phyloP scores from a whole-genome alignment of 805 yeast species.

The Candida lessepsii region DNA sequence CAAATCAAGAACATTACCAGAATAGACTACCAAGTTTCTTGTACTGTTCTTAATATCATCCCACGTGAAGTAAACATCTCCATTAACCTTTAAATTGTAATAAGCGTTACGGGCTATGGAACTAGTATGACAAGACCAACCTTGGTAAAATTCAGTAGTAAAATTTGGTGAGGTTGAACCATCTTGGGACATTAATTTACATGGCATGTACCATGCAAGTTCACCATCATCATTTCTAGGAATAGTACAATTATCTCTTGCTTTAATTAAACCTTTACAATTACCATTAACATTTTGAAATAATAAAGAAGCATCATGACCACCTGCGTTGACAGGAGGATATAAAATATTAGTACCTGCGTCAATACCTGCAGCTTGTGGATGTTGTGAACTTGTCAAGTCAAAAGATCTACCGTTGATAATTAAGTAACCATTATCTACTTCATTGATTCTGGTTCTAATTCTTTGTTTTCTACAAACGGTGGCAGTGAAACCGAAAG shows the following conservation, averaged over 20 bases:
- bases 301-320: conserved; percentile 76
- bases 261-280: conserved; percentile 74
- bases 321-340: conserved; percentile 87
- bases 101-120: conserved; percentile 64
- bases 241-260: conserved; percentile 66
- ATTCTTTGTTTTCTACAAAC: conserved; percentile 55
- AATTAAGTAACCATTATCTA: conserved; percentile 60
- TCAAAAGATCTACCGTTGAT: conserved; percentile 82
- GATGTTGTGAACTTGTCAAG: conserved; percentile 69
- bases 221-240: conserved; percentile 56
- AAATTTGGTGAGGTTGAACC: conserved; percentile 70
- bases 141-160: conserved; percentile 63
- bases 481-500: conserved; percentile 86
- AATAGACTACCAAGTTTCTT: conserved; percentile 81
- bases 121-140: conserved; percentile 91
- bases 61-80: conserved; percentile 89
- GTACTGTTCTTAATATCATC: conserved; percentile 68
- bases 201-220: conserved; percentile 96
- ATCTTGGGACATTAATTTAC: conserved; percentile 66
- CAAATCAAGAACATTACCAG: conserved; percentile 86
- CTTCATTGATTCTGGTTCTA: conserved; percentile 60
- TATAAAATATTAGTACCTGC: conserved; percentile 71
- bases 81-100: conserved; percentile 56
- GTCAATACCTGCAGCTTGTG: conserved; percentile 75
- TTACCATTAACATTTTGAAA: conserved; percentile 92